A percentile compares a stretch with the other conserved stretches of the same genome.
Evolutionary conservation across 2,329 filamentous ascomycete species (phyloP).

Genomic region (Pseudogymnoascus sp.): DNA sequence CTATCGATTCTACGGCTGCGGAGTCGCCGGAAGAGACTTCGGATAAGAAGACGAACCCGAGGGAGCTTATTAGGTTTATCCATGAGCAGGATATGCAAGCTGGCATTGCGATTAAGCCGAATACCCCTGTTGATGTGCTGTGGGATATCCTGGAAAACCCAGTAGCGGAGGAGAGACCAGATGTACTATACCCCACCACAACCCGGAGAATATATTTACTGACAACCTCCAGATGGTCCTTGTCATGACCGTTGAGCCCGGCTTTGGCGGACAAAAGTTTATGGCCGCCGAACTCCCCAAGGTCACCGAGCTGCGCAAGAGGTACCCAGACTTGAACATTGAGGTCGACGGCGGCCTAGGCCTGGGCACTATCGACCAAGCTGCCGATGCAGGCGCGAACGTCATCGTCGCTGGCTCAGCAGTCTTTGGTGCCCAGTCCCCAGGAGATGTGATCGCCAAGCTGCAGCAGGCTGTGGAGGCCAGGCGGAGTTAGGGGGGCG

Average conservation of each 20-base stretch:
- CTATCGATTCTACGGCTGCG: constrained; percentile 71
- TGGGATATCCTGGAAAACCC: constrained; percentile 77
- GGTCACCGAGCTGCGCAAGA: constrained; percentile 70
- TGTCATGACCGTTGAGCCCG: constrained; percentile 95
- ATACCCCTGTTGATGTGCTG: constrained; percentile 80
- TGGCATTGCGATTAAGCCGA: constrained; percentile 91
- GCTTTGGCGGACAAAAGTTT: constrained; percentile 97
- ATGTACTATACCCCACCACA: constrained; percentile 54
- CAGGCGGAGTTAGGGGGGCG: constrained; percentile 27
- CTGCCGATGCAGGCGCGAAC: constrained; percentile 90
- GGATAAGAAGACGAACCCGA: constrained; percentile 68
- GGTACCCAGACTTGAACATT: constrained; percentile 89
- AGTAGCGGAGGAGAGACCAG: constrained; percentile 68
- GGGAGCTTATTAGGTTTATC: constrained; percentile 81
- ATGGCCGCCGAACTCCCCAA: constrained; percentile 95
- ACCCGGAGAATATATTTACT: constrained; percentile 3
- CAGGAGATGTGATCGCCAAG: constrained; percentile 74
- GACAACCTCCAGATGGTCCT: constrained; percentile 71
- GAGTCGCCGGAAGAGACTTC: constrained; percentile 64
- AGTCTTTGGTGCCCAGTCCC: constrained; percentile 87
- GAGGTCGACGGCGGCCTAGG: constrained; percentile 93
- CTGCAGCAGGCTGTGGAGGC: constrained; percentile 72
- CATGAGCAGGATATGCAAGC: constrained; percentile 82
- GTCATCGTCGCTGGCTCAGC: constrained; percentile 96
- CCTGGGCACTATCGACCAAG: constrained; percentile 81